A percentile compares a stretch with the other conserved stretches of the same genome.
These are phyloP conservation scores for Leptosphaerulina australis DNA, from an alignment of 2,329 filamentous ascomycete species.

Conservation along the genomic window DNA sequence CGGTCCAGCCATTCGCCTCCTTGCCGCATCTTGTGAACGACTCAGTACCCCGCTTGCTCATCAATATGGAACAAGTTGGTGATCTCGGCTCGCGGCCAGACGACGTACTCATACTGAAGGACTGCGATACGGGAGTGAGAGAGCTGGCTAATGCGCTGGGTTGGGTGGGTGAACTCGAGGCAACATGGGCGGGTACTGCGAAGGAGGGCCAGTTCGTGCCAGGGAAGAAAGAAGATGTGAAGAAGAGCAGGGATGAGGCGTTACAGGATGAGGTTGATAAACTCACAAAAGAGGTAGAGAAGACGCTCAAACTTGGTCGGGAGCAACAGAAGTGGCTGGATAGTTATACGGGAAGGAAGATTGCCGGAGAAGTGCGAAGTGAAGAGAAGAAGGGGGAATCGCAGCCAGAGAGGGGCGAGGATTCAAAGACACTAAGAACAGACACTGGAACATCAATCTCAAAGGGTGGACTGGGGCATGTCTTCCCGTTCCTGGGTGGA, in stretches of 20 bases:
- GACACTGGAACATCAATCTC: background rate
- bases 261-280: constrained; percentile 64
- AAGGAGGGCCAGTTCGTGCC: constrained; percentile 46
- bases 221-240: constrained; percentile 45
- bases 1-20: constrained; percentile 86
- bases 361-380: constrained; percentile 27
- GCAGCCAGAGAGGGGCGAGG: background rate
- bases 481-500: constrained; percentile 15
- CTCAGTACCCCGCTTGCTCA: constrained; percentile 75
- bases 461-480: constrained; percentile 24
- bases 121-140: constrained; percentile 82
- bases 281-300: constrained; percentile 63
- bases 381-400: constrained; percentile 11
- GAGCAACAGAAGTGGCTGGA: constrained; percentile 45
- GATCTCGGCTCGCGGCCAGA: constrained; percentile 76
- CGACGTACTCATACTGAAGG: constrained; percentile 81
- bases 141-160: constrained; percentile 79
- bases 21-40: constrained; percentile 70
- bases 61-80: constrained; percentile 86
- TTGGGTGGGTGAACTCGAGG: constrained; percentile 84
- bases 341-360: constrained; percentile 39
- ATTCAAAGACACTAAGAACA: background rate
- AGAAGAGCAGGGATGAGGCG: constrained; percentile 60
- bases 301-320: constrained; percentile 52
- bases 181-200: constrained; percentile 71